Evolutionary conservation across 2,329 filamentous ascomycete genomes (phyloP), one percentile per base, ranked within the genome.

Genomic region (Fusarium dlaminii): DNA sequence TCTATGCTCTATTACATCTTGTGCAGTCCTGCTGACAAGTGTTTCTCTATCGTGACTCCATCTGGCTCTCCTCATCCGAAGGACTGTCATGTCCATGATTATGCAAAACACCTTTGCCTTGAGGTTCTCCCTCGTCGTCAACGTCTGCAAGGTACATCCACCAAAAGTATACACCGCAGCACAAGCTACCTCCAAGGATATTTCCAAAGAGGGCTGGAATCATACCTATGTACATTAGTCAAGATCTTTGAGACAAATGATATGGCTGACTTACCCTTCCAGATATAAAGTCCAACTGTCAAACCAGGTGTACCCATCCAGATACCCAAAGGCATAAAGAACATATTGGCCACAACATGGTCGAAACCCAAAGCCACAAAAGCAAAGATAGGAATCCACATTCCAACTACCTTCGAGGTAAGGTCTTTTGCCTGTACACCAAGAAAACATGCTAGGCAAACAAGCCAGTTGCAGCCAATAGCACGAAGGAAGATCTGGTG

Each of bases 341-440:
- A 87, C 87, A 89, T 89, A 65, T 89, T 90, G 32, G 88, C 87
- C 8, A 90, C 84, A 36, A 89, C 87, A 77, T 90, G 88, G 46
- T 90, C 88, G 4, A 89, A 83, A 0, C 85, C 86, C 2, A 88
- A 79, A 1, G 84, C 84, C 0, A 89, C 87, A 74, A 90, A 90
- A 1, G 85, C 85, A 70, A 88, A 87, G 5, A 86, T 87, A 0
- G 88, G 88, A 74, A 85, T 87, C 88, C 88, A 90, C 73, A 90
- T 87, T 3, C 85, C 86, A 14, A 87, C 79, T 0, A 90, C 84
- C 75, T 90, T 90, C 5, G 85, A 87, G 18, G 83, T 81, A n/a
- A 89, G 75, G 55, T 89, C 87, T 4, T 77, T 83, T 14, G 85
- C 86, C 66, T 86, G 85, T 7, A 86, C 80, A 0, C 82, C 82